Evolutionary conservation across 495 filamentous ascomycete genomes (phyloP).

Genomic region (Penicillium canescens): DNA sequence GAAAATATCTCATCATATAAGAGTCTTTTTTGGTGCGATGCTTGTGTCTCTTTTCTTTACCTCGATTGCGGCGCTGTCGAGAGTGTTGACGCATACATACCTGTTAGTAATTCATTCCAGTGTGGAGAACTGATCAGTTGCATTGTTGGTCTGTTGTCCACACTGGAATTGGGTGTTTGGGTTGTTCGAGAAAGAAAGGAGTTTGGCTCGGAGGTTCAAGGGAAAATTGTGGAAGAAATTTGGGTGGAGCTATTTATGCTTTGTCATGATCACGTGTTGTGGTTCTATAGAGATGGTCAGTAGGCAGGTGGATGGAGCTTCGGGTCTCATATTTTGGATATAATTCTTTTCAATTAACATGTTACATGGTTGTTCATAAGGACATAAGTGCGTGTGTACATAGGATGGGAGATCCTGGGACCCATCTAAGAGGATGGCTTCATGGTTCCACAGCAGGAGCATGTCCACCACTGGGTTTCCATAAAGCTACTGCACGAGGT

Average conservation of each 20-base stretch:
- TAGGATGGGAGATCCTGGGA: no score
- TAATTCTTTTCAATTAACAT: no score
- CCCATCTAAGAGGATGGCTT: slow-evolving; percentile 55
- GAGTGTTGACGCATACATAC: slow-evolving; percentile 1
- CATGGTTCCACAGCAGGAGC: slow-evolving; percentile 65
- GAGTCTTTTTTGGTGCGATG: slow-evolving; percentile 18
- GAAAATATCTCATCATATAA: slow-evolving; percentile 46
- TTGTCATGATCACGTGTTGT: slow-evolving; percentile 12
- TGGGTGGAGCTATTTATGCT: slow-evolving; percentile 6
- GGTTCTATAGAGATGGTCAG: background rate
- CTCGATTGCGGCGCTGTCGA: slow-evolving; percentile 4
- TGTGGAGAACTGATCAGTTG: background rate
- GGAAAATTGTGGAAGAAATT: slow-evolving; percentile 3
- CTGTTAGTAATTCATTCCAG: slow-evolving; percentile 1
- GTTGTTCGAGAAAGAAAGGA: slow-evolving; percentile 7
- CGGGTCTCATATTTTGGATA: background rate
- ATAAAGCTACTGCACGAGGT: slow-evolving; percentile 62
- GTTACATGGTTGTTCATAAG: background rate
- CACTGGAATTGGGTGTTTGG: slow-evolving; percentile 1
- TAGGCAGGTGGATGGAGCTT: background rate
- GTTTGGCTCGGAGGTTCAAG: slow-evolving; percentile 9
- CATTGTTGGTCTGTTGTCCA: background rate
- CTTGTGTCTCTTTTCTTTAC: slow-evolving; percentile 12
- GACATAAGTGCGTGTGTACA: background rate
- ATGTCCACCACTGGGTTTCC: slow-evolving; percentile 79